phyloP scores from a whole-genome alignment of 345 rosid genomes.

The Salix purpurea region DNA sequence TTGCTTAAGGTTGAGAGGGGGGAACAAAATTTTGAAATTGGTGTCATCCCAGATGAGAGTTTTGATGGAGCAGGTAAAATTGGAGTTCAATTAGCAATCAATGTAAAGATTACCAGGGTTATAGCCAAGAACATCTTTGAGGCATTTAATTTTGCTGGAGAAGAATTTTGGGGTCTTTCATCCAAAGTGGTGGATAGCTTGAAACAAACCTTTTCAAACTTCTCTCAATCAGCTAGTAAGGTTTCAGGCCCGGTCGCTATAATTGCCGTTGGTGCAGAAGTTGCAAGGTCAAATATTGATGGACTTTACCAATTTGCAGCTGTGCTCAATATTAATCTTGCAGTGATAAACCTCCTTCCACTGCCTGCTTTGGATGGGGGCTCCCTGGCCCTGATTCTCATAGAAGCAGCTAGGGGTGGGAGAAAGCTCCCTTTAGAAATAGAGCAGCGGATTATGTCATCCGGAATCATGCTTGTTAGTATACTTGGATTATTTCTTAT shows the following conservation, averaged over 20 bases:
- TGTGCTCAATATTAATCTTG: slow-evolving; percentile 74
- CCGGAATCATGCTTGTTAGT: slow-evolving; percentile 78
- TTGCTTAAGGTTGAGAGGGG: slow-evolving; percentile 61
- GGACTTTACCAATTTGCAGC: slow-evolving; percentile 94
- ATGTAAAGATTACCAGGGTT: slow-evolving; percentile 61
- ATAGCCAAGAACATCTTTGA: slow-evolving; percentile 52
- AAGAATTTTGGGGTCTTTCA: slow-evolving; percentile 69
- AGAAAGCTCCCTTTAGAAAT: slow-evolving; percentile 81
- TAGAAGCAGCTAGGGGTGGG: slow-evolving; percentile 89
- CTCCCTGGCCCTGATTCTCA: slow-evolving; percentile 71
- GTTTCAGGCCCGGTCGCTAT: slow-evolving; percentile 92
- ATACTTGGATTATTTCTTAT: slow-evolving; percentile 80
- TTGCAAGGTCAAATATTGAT: slow-evolving; percentile 83
- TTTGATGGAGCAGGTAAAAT: slow-evolving; percentile 82
- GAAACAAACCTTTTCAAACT: slow-evolving; percentile 75
- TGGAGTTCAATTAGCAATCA: slow-evolving; percentile 85
- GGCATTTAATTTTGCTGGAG: slow-evolving; percentile 57
- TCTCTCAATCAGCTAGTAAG: slow-evolving; percentile 82
- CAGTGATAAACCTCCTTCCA: slow-evolving; percentile 83
- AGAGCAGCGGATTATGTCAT: slow-evolving; percentile 87
- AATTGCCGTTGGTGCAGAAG: slow-evolving; percentile 96
- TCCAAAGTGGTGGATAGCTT: slow-evolving; percentile 73
- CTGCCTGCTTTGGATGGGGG: slow-evolving; percentile 96
- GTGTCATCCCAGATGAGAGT: slow-evolving; percentile 77
- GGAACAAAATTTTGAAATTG: slow-evolving; percentile 44